A percentile compares a stretch with the other conserved stretches of the same genome.
phyloP scores from a whole-genome alignment of 306 rosid genomes.

The Gillenia trifoliata region DNA sequence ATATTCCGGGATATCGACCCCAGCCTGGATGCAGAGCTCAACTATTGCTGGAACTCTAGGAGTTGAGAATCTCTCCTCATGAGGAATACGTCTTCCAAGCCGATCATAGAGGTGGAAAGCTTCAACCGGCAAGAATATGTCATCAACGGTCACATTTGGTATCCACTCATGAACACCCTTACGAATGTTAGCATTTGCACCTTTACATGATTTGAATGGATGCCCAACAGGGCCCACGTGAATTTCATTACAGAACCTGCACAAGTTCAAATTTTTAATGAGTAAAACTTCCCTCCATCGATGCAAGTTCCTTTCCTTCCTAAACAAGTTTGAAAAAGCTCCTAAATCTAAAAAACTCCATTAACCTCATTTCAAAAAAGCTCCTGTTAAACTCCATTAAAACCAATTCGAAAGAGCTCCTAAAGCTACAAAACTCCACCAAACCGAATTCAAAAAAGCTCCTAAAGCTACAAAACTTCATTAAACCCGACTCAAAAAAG shows the following conservation, averaged over 20 bases:
- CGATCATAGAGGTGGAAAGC: constrained; percentile 84
- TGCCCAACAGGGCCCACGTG: constrained; percentile 92
- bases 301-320: neutral
- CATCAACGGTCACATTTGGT: constrained; percentile 58
- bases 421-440: neutral
- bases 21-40: constrained; percentile 95
- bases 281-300: neutral
- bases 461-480: neutral
- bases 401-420: neutral
- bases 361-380: neutral
- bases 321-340: neutral
- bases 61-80: constrained; percentile 67
- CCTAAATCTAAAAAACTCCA: neutral
- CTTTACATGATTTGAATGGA: constrained; percentile 90
- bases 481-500: neutral
- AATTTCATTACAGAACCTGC: constrained; percentile 90
- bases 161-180: constrained; percentile 78
- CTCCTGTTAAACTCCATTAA: neutral
- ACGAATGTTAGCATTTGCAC: constrained; percentile 51
- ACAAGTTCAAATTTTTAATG: neutral
- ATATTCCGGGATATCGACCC: constrained; percentile 63
- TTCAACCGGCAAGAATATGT: constrained; percentile 68
- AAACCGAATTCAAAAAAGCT: too few species aligned
- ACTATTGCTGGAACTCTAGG: constrained; percentile 83
- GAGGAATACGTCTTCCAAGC: constrained; percentile 70